Conservation (phyloP, 2,329 filamentous ascomycete genomes). For the Calcarisporium arbuscula region DNA sequence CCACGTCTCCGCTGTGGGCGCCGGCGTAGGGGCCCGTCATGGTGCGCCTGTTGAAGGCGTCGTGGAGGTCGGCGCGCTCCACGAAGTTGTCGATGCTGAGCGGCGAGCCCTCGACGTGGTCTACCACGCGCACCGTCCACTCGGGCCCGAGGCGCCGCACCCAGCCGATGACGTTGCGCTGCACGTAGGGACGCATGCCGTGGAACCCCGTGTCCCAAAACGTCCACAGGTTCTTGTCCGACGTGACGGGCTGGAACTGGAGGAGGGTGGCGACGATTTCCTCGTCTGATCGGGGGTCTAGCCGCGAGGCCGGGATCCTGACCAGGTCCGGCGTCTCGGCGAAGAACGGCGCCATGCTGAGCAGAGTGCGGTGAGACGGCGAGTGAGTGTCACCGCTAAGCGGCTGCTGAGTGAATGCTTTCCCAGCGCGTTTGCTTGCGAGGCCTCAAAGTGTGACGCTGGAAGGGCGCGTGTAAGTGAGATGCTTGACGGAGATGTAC, state of each 20-base stretch:
- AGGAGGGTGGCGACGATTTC: slow-evolving; percentile 25
- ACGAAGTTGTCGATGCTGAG: slow-evolving; percentile 30
- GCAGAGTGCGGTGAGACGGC: too few species aligned
- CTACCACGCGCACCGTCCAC: slow-evolving; percentile 35
- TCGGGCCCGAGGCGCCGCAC: slow-evolving; percentile 24
- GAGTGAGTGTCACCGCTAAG: too few species aligned
- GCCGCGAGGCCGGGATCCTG: slow-evolving; percentile 7
- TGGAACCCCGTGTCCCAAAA: slow-evolving; percentile 32
- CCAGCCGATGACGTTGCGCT: slow-evolving; percentile 32
- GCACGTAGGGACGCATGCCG: slow-evolving; percentile 25
- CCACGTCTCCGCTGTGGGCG: slow-evolving; percentile 39
- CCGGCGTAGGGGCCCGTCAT: slow-evolving; percentile 38
- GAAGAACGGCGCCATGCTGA: too few species aligned
- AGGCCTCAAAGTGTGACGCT: too few species aligned
- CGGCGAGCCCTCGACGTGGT: slow-evolving; percentile 26
- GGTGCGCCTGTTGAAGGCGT: slow-evolving; percentile 32
- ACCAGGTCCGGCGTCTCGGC: not conserved
- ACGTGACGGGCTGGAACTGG: slow-evolving; percentile 21
- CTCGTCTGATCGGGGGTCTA: slow-evolving; percentile 21
- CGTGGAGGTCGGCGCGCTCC: slow-evolving; percentile 27
- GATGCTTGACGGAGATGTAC: too few species aligned
- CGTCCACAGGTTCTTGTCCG: slow-evolving; percentile 36
- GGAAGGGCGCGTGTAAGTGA: too few species aligned
- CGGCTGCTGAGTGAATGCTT: too few species aligned
- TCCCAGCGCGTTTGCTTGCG: too few species aligned